Base-by-base conservation (phyloP, 2,329 filamentous ascomycete genomes). In the Aspergillus novoparasiticus region DNA sequence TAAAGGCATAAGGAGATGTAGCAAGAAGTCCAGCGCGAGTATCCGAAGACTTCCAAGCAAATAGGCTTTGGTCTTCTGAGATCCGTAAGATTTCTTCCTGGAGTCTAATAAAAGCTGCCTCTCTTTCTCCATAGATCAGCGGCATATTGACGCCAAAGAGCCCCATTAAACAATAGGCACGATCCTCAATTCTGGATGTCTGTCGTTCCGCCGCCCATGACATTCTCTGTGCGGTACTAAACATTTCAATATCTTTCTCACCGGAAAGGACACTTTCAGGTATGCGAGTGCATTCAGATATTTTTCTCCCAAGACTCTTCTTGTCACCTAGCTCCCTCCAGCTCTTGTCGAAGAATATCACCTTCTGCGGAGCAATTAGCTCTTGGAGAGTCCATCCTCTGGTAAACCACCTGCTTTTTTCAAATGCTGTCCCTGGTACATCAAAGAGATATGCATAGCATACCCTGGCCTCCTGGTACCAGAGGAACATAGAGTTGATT, bases 41-140 rank as follows among this genome's bases (percentile, higher is more conserved):
- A 23, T 50, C 46, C 0, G 46, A 8, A 10, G 46, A 50, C 1
- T 28, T 32, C 28, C 28, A 53, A 14, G 50, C 50, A 53, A 53
- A 53, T 8, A 34, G 10, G 1, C 16, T 53, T 1, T 70, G 68
- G 51, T 72, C 69, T 23, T 67, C 63, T 2, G 70, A 72, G 36
- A 65, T 57, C 39, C 67, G 69, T 60, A 75, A 68, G 6, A 75
- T 74, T 50, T 75, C 73, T 59, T 75, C 70, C 59, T 75, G 73
- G 0, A 76, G 68, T 11, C 73, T 57, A 9, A 66, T 59, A 48
- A 74, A 75, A 1, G 72, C 69, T 23, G 58, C 51, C 41, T 64
- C 50, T 2, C 72, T 70, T 57, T 75, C 74, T 3, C 74, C 73
- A 56, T 76, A 75, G 21, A 63, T 5, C 8, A 60, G 39, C 1